Conservation (phyloP, 2,329 filamentous ascomycete genomes). For the Chaetomium sp. region DNA sequence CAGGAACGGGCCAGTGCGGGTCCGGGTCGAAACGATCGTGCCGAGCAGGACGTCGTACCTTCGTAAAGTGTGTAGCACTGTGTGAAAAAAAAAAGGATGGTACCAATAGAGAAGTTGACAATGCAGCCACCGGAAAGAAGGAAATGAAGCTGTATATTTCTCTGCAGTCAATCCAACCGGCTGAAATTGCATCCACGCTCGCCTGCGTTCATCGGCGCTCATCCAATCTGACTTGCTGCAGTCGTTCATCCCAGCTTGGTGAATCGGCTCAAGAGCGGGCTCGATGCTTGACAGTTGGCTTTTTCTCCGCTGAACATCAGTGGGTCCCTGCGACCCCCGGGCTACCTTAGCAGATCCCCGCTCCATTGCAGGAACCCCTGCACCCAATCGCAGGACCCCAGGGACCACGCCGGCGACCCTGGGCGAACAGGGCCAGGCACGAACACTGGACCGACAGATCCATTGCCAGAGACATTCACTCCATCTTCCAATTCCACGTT, state of each 20-base stretch:
- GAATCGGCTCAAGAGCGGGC: neutral
- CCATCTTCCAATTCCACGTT: too few relatives aligned
- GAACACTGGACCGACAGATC: neutral
- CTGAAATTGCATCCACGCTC: too few relatives aligned
- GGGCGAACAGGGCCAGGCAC: neutral
- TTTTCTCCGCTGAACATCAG: constrained; percentile 6
- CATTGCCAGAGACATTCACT: too few relatives aligned
- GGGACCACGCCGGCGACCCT: neutral
- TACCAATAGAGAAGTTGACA: too few relatives aligned
- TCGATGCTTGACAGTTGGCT: neutral
- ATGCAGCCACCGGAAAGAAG: too few relatives aligned
- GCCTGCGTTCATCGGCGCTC: too few relatives aligned
- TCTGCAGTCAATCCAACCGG: too few relatives aligned
- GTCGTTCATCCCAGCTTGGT: neutral
- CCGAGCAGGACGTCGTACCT: neutral
- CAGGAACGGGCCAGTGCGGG: constrained; percentile 1
- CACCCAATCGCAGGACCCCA: constrained; percentile 5
- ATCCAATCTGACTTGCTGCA: neutral
- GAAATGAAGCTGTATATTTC: too few relatives aligned
- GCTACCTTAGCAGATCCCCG: constrained; percentile 4
- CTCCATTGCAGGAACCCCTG: constrained; percentile 6
- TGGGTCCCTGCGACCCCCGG: neutral
- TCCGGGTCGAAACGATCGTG: too few relatives aligned
- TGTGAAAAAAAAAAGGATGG: too few relatives aligned
- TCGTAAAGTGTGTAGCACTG: neutral